Evolutionary conservation across 1,284 basidiomycete species (phyloP), one percentile per base, ranked within the genome.

Genomic region (Porogramme epimiltina): DNA sequence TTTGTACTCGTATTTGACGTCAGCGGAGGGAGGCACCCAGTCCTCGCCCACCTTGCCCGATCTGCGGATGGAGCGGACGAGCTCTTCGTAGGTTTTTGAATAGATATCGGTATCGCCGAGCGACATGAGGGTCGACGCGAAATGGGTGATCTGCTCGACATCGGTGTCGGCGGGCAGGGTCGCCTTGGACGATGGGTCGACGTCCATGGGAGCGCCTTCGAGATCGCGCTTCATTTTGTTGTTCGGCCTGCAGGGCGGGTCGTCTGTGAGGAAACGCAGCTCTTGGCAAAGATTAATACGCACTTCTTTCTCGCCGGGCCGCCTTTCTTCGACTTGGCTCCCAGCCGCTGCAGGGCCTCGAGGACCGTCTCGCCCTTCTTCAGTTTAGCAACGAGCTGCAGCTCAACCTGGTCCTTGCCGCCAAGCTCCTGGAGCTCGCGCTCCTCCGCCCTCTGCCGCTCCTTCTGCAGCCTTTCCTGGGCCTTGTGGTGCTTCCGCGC

Each of bases 331-430:
- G 83, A 79, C 58, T 80, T 80, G 3, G 74, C 76, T 10, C 96
- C 96, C 1, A 98, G 72, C 19, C 96, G 82, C 59, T 95, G 93
- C 49, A 99, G 70, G 3, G 94, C 91, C 66, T 93, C 91, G 22
- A 98, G 75, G 1, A 98, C 91, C 0, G 91, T 91, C 73, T 99
- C 96, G 3, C 93, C 93, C 56, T 90, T 89, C 71, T 90, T 87
- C 68, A 98, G 79, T 68, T 88, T 74, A 10, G 76, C 74, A 2
- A 95, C 74, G 3, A 95, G 75, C 52, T 88, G 78, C 60, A 79
- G 75, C 70, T 95, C 82, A 59, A 94, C 63, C 13, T 79, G 78
- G 49, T 76, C 75, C 70, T 87, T 87, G 47, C 89, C 88, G 37
- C 86, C 85, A 45, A 76, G 79, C 62, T 81, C 77, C 62, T 77